Conservation (phyloP, 345 rosid genomes). For the Melaleuca quinquenervia region DNA sequence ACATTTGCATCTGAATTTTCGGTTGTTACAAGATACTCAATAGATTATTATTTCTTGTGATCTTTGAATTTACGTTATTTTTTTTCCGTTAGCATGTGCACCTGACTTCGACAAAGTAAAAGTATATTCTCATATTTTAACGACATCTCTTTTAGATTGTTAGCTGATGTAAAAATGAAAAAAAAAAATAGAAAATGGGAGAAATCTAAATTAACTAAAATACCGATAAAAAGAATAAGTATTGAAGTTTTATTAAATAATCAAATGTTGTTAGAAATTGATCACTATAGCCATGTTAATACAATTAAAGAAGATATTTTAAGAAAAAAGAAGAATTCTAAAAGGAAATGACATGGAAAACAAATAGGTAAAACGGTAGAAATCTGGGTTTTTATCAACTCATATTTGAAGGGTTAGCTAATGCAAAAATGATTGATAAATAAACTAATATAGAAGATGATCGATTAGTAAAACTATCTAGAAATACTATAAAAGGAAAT, state of each 20-base stretch:
- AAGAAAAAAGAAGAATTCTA: neutral
- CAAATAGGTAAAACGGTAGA: neutral
- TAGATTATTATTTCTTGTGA: neutral
- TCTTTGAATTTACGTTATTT: neutral
- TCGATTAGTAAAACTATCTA: neutral
- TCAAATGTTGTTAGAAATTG: neutral
- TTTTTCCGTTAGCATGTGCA: neutral
- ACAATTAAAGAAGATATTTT: neutral
- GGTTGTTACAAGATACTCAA: too few relatives aligned
- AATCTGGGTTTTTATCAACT: neutral
- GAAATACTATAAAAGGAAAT: neutral
- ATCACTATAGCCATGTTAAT: neutral
- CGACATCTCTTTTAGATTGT: neutral
- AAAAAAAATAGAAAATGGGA: neutral
- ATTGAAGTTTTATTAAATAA: neutral
- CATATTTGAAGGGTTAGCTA: neutral
- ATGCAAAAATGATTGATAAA: neutral
- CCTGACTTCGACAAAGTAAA: neutral
- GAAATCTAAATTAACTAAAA: neutral
- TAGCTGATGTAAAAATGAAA: neutral
- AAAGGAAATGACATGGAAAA: neutral
- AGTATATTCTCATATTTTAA: neutral
- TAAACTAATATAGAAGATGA: neutral
- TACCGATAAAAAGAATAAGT: neutral
- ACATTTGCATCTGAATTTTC: neutral